Conservation (phyloP, 306 rosid genomes). For the Trifolium pratense region DNA sequence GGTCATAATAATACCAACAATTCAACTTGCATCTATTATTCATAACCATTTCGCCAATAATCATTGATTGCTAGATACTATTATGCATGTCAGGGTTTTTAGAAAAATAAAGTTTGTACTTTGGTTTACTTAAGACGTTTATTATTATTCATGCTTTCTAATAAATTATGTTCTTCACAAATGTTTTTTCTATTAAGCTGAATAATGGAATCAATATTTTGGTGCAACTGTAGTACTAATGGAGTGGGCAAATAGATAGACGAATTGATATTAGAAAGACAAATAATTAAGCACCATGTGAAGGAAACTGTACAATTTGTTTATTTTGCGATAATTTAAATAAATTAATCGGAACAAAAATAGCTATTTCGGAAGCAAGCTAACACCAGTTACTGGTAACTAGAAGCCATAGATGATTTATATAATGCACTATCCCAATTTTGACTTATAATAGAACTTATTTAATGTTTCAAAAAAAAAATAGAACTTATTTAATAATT, state of each 20-base stretch:
- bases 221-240: neutral
- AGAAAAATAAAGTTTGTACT: too few species aligned
- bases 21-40: slow-evolving; percentile 34
- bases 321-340: too few species aligned
- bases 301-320: too few species aligned
- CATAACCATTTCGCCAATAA: slow-evolving; percentile 36
- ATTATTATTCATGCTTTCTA: slow-evolving; percentile 24
- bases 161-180: neutral
- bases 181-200: neutral
- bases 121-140: slow-evolving; percentile 15
- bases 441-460: too few species aligned
- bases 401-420: too few species aligned
- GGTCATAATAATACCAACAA: neutral
- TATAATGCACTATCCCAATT: too few species aligned
- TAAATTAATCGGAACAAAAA: too few species aligned
- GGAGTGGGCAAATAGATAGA: neutral
- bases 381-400: too few species aligned
- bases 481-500: too few species aligned
- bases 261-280: neutral
- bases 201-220: neutral
- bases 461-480: too few species aligned
- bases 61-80: slow-evolving; percentile 24
- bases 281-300: neutral
- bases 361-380: too few species aligned
- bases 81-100: too few species aligned